Conservation (phyloP, 257 asterid species). For the Solanum infundibuliforme region DNA sequence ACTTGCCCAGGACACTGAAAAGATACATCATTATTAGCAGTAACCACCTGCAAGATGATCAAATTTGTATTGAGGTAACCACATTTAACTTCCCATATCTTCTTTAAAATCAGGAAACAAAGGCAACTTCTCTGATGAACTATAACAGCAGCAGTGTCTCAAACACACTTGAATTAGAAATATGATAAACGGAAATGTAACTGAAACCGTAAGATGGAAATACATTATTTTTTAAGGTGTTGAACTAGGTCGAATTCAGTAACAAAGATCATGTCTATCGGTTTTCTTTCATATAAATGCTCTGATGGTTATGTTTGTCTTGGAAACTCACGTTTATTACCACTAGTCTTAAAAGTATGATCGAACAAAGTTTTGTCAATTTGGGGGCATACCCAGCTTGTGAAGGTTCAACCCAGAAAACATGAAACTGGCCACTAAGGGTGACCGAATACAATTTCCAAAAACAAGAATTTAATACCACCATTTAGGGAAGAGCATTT, state of each 20-base stretch:
- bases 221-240: background rate
- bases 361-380: background rate
- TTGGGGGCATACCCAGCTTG: background rate
- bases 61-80: background rate
- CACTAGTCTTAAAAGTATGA: background rate
- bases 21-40: constrained; percentile 18
- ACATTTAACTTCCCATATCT: background rate
- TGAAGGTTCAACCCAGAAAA: background rate
- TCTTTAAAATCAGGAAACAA: background rate
- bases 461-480: background rate
- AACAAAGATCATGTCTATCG: background rate
- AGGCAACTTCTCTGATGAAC: background rate
- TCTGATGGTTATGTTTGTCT: background rate
- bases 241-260: background rate
- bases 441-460: background rate
- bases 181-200: background rate
- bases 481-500: background rate
- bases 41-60: constrained; percentile 36
- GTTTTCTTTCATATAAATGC: background rate
- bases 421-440: background rate
- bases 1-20: constrained; percentile 57
- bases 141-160: background rate
- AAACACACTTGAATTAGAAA: background rate
- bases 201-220: background rate
- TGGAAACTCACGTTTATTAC: background rate